Evolutionary conservation across 345 rosid species (phyloP).

Genomic region (Populus simonii): DNA sequence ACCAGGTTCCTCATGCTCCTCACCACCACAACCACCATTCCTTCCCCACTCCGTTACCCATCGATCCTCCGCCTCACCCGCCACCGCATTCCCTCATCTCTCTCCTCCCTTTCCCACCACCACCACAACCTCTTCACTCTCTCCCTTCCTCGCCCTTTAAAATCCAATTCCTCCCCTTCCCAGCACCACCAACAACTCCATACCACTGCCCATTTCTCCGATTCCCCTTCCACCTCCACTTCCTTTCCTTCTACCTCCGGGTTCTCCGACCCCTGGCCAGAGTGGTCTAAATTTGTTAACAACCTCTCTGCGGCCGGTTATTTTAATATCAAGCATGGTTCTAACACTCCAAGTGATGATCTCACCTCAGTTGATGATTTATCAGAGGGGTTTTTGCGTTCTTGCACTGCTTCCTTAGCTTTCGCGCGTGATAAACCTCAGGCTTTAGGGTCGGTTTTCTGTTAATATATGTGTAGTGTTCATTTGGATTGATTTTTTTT

Average conservation of each 20-base stretch:
- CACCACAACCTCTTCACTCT: constrained; percentile 11
- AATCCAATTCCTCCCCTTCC: not conserved
- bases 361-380: constrained; percentile 32
- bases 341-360: constrained; percentile 21
- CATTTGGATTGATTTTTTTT: not conserved
- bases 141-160: constrained; percentile 14
- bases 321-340: constrained; percentile 3
- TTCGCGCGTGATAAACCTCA: constrained; percentile 60
- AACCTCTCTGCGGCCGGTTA: constrained; percentile 15
- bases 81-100: constrained; percentile 16
- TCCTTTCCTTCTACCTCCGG: not conserved
- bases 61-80: constrained; percentile 31
- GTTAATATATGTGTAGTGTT: not conserved
- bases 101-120: constrained; percentile 3
- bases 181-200: constrained; percentile 2
- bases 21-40: constrained; percentile 28
- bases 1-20: constrained; percentile 62
- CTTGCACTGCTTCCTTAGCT: constrained; percentile 59
- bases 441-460: constrained; percentile 42
- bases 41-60: constrained; percentile 36
- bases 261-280: constrained; percentile 23
- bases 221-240: not conserved
- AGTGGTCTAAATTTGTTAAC: constrained; percentile 14
- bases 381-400: constrained; percentile 50
- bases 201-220: constrained; percentile 21